phyloP scores from a whole-genome alignment of 75 land plant genomes.

The Pseudotsuga menziesii region DNA sequence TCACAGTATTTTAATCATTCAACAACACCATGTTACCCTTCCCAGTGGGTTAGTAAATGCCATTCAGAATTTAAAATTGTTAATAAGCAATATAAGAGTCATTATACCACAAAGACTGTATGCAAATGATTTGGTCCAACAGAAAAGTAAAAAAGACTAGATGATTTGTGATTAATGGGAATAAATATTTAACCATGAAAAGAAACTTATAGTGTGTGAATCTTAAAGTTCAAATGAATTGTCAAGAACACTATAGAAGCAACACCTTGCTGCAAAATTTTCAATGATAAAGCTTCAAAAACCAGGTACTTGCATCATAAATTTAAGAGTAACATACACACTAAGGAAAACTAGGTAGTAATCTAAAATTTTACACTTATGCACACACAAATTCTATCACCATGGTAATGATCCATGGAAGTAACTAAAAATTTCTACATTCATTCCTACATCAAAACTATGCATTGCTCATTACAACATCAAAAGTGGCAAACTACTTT shows the following conservation, averaged over 20 bases:
- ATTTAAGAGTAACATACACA: background rate
- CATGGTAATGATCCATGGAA: background rate
- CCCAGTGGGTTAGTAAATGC: too few relatives aligned
- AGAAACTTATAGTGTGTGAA: slow-evolving; percentile 79
- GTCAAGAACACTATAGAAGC: slow-evolving; percentile 83
- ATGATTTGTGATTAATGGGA: too few relatives aligned
- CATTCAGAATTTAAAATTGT: too few relatives aligned
- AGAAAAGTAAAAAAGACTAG: too few relatives aligned
- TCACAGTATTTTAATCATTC: too few relatives aligned
- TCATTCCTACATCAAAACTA: slow-evolving; percentile 39
- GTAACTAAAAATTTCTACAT: too few relatives aligned
- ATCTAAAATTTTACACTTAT: background rate
- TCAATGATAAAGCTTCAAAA: slow-evolving; percentile 79
- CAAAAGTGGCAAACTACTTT: too few relatives aligned
- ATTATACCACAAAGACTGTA: too few relatives aligned
- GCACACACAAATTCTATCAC: background rate
- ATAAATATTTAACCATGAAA: background rate
- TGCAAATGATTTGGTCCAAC: too few relatives aligned
- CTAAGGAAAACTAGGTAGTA: background rate
- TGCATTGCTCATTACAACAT: too few relatives aligned
- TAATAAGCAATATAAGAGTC: too few relatives aligned
- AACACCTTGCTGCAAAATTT: slow-evolving; percentile 80
- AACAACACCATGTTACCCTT: too few relatives aligned
- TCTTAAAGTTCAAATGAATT: slow-evolving; percentile 87
- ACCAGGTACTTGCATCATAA: slow-evolving; percentile 75